These are phyloP conservation scores for Yamadazyma endophytica DNA, from an alignment of 805 yeast genomes.

Conservation along the genomic window DNA sequence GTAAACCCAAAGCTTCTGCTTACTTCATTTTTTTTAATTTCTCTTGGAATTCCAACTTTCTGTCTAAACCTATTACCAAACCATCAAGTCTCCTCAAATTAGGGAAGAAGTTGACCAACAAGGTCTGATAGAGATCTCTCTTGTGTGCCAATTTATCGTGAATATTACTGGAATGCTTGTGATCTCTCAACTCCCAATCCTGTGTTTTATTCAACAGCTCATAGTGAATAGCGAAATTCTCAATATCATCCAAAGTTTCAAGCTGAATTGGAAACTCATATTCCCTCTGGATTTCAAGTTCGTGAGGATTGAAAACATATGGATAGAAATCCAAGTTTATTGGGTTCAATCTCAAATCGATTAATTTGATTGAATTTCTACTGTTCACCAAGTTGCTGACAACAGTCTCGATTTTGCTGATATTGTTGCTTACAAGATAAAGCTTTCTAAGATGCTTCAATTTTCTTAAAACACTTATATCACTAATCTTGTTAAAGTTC, in stretches of 20 bases:
- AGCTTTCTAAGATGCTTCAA: constrained; percentile 35
- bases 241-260: constrained; percentile 48
- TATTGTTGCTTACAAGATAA: constrained; percentile 43
- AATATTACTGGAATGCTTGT: constrained; percentile 22
- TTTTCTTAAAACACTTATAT: constrained; percentile 27
- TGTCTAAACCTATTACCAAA: constrained; percentile 10
- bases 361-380: constrained; percentile 28
- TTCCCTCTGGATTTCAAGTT: constrained; percentile 20
- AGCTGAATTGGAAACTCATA: constrained; percentile 26
- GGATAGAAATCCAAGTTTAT: constrained; percentile 47
- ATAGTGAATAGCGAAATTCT: constrained; percentile 46
- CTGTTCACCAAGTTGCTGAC: constrained; percentile 26
- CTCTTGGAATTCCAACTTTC: constrained; percentile 10
- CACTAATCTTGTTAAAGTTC: constrained; percentile 43
- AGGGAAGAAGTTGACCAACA: constrained; percentile 30
- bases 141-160: constrained; percentile 14
- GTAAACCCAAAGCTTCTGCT: no score
- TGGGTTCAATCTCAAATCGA: constrained; percentile 51
- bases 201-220: constrained; percentile 30
- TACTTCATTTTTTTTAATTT: no score
- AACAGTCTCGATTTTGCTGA: constrained; percentile 29
- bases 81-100: constrained; percentile 37
- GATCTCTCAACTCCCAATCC: constrained; percentile 40
- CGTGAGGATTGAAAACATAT: constrained; percentile 48
- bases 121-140: constrained; percentile 30